A percentile compares a stretch with the other conserved stretches of the same genome.
phyloP scores from a whole-genome alignment of 176 grass and related monocot species.

The Hyparrhenia diplandra region DNA sequence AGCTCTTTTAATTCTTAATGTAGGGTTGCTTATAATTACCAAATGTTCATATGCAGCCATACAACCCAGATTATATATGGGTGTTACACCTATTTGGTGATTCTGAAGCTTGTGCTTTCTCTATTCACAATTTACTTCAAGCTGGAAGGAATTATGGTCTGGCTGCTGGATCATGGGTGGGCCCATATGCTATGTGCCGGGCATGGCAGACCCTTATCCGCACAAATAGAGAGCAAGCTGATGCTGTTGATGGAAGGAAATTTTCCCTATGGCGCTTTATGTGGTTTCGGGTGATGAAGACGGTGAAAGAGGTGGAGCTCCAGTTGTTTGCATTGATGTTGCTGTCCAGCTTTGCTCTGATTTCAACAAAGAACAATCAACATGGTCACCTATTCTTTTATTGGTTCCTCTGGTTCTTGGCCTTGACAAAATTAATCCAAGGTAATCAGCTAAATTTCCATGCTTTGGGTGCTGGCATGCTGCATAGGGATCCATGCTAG shows the following conservation, averaged over 20 bases:
- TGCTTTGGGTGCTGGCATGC: neutral
- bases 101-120: slow-evolving; percentile 67
- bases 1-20: slow-evolving; percentile 43
- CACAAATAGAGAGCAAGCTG: slow-evolving; percentile 46
- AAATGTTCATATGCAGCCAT: slow-evolving; percentile 91
- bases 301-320: slow-evolving; percentile 95
- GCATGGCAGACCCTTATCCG: slow-evolving; percentile 87
- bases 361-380: slow-evolving; percentile 46
- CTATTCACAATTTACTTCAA: slow-evolving; percentile 91
- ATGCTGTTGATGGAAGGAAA: slow-evolving; percentile 30
- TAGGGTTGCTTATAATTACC: slow-evolving; percentile 61
- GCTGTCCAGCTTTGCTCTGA: slow-evolving; percentile 62
- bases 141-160: slow-evolving; percentile 78
- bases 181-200: slow-evolving; percentile 94
- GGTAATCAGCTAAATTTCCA: slow-evolving; percentile 49
- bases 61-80: slow-evolving; percentile 65
- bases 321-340: slow-evolving; percentile 83
- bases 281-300: slow-evolving; percentile 96
- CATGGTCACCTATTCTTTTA: slow-evolving; percentile 78
- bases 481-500: slow-evolving; percentile 1
- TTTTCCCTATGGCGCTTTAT: slow-evolving; percentile 78
- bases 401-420: slow-evolving; percentile 95
- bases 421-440: slow-evolving; percentile 92
- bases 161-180: slow-evolving; percentile 85
- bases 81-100: slow-evolving; percentile 85